Conservation (phyloP, 2,329 filamentous ascomycete genomes). For the Xylaria sp. region DNA sequence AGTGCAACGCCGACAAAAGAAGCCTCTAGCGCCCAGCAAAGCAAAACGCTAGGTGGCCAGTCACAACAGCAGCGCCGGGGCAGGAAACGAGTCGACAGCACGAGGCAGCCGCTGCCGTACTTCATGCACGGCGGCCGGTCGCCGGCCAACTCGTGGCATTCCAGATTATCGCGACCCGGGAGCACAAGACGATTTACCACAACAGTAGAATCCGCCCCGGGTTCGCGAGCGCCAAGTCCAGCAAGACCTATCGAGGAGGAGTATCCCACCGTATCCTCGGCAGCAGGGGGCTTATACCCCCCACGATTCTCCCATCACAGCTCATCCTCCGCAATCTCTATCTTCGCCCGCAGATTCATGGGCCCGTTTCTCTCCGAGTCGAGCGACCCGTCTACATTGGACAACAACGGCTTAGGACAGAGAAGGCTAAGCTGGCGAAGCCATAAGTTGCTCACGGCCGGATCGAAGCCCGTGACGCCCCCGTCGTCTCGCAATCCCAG, state of each 20-base stretch:
- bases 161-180: neutral
- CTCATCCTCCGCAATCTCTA: slow-evolving; percentile 27
- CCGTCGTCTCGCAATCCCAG: slow-evolving; percentile 24
- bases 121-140: slow-evolving; percentile 32
- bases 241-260: neutral
- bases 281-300: neutral
- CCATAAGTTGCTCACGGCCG: slow-evolving; percentile 26
- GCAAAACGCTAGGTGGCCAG: neutral
- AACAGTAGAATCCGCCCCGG: slow-evolving; percentile 11
- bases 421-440: slow-evolving; percentile 28
- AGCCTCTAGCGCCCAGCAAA: neutral
- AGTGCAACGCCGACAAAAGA: slow-evolving; percentile 2
- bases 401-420: neutral
- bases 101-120: slow-evolving; percentile 18
- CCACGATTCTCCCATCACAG: slow-evolving; percentile 16
- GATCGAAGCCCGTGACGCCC: slow-evolving; percentile 21
- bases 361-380: slow-evolving; percentile 34
- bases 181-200: slow-evolving; percentile 15
- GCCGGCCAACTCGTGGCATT: slow-evolving; percentile 26
- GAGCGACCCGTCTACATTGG: slow-evolving; percentile 5
- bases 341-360: slow-evolving; percentile 29
- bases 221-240: neutral
- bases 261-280: neutral
- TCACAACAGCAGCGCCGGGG: neutral
- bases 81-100: neutral